phyloP scores from a whole-genome alignment of 768 basidiomycete genomes.

The Termitomyces sp. region DNA sequence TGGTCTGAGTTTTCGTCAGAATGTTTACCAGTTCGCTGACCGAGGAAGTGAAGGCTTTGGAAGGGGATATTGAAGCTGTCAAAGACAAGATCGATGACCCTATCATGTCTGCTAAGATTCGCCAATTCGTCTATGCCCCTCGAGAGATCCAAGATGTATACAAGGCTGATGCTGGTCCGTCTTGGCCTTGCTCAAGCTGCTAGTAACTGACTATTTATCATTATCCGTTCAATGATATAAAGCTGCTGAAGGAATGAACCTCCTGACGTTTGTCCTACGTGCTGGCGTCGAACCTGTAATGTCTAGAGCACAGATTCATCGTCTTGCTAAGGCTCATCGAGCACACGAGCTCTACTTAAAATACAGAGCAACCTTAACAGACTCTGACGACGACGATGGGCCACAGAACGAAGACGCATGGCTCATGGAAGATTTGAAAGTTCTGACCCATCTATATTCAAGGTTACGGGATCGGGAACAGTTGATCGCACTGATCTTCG shows the following conservation, averaged over 20 bases:
- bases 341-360: constrained; percentile 75
- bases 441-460: constrained; percentile 75
- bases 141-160: constrained; percentile 83
- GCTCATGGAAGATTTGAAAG: constrained; percentile 87
- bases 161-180: constrained; percentile 73
- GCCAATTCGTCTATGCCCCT: constrained; percentile 81
- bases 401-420: constrained; percentile 94
- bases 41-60: constrained; percentile 82
- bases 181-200: not conserved
- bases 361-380: constrained; percentile 51
- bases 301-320: constrained; percentile 72
- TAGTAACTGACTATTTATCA: not conserved
- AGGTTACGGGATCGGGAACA: constrained; percentile 85
- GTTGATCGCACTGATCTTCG: constrained; percentile 89
- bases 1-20: constrained; percentile 30
- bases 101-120: constrained; percentile 82
- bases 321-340: constrained; percentile 70
- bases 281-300: constrained; percentile 72
- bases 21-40: constrained; percentile 94
- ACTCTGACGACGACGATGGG: constrained; percentile 92
- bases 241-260: constrained; percentile 67
- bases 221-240: not conserved
- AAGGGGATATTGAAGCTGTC: constrained; percentile 85
- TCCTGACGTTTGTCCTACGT: constrained; percentile 77
- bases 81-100: constrained; percentile 88